Conservation (phyloP, 2,329 filamentous ascomycete species). For the Metarhizium album region DNA sequence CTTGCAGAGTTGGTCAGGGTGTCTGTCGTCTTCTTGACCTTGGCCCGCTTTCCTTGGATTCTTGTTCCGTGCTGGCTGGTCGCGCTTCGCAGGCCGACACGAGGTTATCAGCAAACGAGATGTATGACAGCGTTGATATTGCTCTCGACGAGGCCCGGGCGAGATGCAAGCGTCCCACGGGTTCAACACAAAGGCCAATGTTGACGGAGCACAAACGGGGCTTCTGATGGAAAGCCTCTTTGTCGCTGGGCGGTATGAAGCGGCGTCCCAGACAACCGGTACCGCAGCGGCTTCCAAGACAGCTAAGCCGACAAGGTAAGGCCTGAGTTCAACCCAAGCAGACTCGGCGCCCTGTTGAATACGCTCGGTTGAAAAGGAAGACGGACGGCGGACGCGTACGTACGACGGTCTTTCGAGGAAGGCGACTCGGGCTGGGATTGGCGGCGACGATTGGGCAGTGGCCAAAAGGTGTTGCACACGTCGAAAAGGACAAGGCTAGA, state of each 20-base stretch:
- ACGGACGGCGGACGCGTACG: not conserved
- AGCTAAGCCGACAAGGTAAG: not conserved
- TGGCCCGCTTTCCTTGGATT: conserved; percentile 1
- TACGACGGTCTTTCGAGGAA: conserved; percentile 3
- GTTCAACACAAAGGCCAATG: not conserved
- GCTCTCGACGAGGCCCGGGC: not conserved
- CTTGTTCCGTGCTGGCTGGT: not conserved
- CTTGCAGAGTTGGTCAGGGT: not conserved
- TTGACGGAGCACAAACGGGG: not conserved
- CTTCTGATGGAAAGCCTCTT: not conserved
- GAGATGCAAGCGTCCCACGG: not conserved
- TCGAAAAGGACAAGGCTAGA: conserved; percentile 1
- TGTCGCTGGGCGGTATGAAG: conserved; percentile 2
- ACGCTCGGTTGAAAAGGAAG: conserved; percentile 1
- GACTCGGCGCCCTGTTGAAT: not conserved
- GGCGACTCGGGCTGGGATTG: not conserved
- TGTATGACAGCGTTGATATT: not conserved
- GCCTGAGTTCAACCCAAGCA: not conserved
- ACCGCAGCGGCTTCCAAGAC: not conserved
- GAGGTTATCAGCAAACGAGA: not conserved
- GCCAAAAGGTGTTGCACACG: not conserved
- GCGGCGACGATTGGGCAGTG: not conserved
- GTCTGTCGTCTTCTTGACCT: conserved; percentile 6
- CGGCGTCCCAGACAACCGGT: conserved; percentile 1
- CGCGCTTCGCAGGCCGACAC: not conserved